These are phyloP conservation scores for Paraphoma sp. DNA, from an alignment of 2,329 filamentous ascomycete genomes.

Conservation along the genomic window DNA sequence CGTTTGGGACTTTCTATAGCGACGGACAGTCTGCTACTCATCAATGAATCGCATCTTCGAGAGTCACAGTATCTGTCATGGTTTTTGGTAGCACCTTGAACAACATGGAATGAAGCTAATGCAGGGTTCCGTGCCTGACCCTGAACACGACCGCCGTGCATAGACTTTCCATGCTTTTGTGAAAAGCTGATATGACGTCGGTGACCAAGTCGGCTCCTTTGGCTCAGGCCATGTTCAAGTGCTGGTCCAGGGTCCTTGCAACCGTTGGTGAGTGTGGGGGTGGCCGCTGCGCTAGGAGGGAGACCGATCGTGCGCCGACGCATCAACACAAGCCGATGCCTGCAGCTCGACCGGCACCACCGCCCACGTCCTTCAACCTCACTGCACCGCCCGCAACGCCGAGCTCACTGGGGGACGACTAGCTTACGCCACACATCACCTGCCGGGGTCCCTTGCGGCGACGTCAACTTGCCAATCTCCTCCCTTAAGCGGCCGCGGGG, in stretches of 20 bases:
- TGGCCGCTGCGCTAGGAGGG: not conserved
- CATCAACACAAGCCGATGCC: conserved; percentile 2
- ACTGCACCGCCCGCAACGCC: not conserved
- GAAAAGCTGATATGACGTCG: not conserved
- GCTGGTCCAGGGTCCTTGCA: not conserved
- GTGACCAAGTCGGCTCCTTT: not conserved
- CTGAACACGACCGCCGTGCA: not conserved
- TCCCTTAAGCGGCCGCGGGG: conserved; percentile 39
- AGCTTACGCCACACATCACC: conserved; percentile 5
- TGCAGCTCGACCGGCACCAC: conserved; percentile 1
- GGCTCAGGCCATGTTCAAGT: not conserved
- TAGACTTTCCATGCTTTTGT: not conserved
- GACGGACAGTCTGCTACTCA: not conserved
- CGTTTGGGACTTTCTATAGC: not conserved
- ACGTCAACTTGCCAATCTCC: not conserved
- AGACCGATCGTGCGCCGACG: conserved; percentile 2
- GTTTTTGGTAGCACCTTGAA: not conserved
- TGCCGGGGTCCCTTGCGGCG: not conserved
- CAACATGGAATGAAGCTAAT: not conserved
- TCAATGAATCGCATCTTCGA: not conserved
- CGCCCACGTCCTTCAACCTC: not conserved
- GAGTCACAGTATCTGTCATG: not conserved
- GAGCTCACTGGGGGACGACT: conserved; percentile 1
- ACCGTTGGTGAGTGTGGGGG: not conserved
- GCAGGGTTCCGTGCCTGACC: not conserved